These are phyloP conservation scores for Asterochloris sp. DNA, from an alignment of 139 green algal species.

Conservation along the genomic window DNA sequence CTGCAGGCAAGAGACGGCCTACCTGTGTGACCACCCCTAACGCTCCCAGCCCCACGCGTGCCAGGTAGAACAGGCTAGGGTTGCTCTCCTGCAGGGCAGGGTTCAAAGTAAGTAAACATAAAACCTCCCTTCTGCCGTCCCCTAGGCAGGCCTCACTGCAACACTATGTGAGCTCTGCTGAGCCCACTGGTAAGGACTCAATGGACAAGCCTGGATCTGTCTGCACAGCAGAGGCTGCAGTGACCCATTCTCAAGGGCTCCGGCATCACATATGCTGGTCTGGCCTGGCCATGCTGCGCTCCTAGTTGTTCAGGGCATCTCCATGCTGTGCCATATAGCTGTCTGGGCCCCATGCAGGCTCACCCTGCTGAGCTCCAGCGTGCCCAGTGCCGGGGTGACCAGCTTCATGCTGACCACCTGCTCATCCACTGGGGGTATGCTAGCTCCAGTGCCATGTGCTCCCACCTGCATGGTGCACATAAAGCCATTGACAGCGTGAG, in stretches of 20 bases:
- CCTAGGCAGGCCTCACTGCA: no score
- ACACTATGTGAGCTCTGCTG: no score
- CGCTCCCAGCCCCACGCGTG: constrained; percentile 74
- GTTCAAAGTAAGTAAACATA: neutral
- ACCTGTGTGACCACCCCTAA: constrained; percentile 85
- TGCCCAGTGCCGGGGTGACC: constrained; percentile 73
- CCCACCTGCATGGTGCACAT: constrained; percentile 41
- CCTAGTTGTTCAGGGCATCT: no score
- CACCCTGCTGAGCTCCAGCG: neutral
- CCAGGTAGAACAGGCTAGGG: constrained; percentile 77
- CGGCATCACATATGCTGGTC: no score
- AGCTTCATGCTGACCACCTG: constrained; percentile 84
- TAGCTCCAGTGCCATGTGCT: constrained; percentile 91
- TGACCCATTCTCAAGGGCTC: no score
- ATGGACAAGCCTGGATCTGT: no score
- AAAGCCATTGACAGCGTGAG: neutral
- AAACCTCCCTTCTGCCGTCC: no score
- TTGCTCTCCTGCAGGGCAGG: constrained; percentile 36
- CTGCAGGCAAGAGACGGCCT: no score
- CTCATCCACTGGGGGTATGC: constrained; percentile 90
- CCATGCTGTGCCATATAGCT: no score
- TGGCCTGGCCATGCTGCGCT: no score
- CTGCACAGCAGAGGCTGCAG: no score
- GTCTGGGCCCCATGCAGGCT: neutral
- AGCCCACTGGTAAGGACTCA: no score